These are phyloP conservation scores for Aspergillus hiratsukae DNA, from an alignment of 2,329 filamentous ascomycete species.

Conservation along the genomic window DNA sequence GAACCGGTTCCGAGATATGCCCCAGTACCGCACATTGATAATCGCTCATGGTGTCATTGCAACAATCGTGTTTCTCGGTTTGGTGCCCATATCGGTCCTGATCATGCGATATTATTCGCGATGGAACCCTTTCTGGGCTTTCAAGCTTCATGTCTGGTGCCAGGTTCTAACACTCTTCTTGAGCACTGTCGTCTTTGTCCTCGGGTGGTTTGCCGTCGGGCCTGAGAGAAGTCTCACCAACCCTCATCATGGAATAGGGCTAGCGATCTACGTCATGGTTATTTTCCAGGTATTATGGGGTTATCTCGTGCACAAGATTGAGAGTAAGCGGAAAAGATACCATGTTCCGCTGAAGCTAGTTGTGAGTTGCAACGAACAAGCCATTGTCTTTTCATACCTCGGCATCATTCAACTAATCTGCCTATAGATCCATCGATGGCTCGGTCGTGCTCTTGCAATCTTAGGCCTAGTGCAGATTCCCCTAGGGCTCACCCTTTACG, in stretches of 20 bases:
- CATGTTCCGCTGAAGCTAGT: constrained; percentile 57
- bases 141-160: constrained; percentile 60
- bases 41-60: constrained; percentile 58
- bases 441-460: constrained; percentile 71
- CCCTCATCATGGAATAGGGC: constrained; percentile 63
- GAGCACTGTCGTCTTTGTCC: constrained; percentile 57
- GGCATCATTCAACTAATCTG: constrained; percentile 22
- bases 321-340: constrained; percentile 49
- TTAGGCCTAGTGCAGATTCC: constrained; percentile 84
- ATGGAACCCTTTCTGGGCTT: constrained; percentile 49
- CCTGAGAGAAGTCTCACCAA: constrained; percentile 58
- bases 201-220: constrained; percentile 62
- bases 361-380: constrained; percentile 36
- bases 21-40: constrained; percentile 56
- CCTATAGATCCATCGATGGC: constrained; percentile 79
- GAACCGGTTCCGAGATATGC: constrained; percentile 58
- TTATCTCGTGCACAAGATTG: constrained; percentile 51
- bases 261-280: constrained; percentile 59
- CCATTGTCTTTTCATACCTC: neutral
- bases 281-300: constrained; percentile 57
- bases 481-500: constrained; percentile 84
- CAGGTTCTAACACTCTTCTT: constrained; percentile 58
- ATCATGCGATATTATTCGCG: constrained; percentile 58
- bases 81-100: constrained; percentile 58
- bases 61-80: constrained; percentile 56